phyloP scores from a whole-genome alignment of 306 rosid species.

The Spatholobus suberectus region DNA sequence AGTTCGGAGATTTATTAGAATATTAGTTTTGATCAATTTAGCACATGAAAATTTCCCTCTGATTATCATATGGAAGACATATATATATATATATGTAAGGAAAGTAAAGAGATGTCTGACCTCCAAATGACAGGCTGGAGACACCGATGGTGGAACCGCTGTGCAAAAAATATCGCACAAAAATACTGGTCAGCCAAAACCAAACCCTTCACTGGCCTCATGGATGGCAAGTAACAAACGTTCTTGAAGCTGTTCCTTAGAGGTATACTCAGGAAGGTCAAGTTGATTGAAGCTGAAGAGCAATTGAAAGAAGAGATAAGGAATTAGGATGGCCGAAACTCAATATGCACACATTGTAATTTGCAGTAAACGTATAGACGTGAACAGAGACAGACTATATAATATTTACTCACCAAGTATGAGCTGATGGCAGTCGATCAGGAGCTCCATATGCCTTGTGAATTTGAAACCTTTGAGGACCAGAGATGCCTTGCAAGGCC shows the following conservation, averaged over 20 bases:
- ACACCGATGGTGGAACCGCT: conserved; percentile 46
- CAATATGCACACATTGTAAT: background rate
- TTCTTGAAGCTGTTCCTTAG: conserved; percentile 94
- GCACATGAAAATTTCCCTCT: conserved; percentile 1
- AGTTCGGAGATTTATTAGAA: background rate
- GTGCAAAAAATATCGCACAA: conserved; percentile 39
- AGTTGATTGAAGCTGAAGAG: conserved; percentile 91
- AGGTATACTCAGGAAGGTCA: conserved; percentile 95
- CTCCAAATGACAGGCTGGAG: conserved; percentile 59
- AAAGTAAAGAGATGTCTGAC: conserved; percentile 47
- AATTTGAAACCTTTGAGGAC: conserved; percentile 97
- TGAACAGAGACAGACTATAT: background rate
- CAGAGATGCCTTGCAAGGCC: conserved; percentile 99
- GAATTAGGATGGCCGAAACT: conserved; percentile 38
- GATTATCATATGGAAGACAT: conserved; percentile 18
- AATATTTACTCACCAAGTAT: conserved; percentile 79
- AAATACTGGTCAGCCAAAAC: conserved; percentile 69
- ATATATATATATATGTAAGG: background rate
- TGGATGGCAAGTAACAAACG: conserved; percentile 96
- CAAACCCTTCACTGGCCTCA: conserved; percentile 98
- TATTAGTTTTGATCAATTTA: background rate
- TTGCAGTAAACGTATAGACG: background rate
- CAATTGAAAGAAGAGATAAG: background rate
- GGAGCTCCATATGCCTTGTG: conserved; percentile 99
- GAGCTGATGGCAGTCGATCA: conserved; percentile 95